phyloP scores from a whole-genome alignment of 2,329 filamentous ascomycete species.

The Microascus cirrosus region DNA sequence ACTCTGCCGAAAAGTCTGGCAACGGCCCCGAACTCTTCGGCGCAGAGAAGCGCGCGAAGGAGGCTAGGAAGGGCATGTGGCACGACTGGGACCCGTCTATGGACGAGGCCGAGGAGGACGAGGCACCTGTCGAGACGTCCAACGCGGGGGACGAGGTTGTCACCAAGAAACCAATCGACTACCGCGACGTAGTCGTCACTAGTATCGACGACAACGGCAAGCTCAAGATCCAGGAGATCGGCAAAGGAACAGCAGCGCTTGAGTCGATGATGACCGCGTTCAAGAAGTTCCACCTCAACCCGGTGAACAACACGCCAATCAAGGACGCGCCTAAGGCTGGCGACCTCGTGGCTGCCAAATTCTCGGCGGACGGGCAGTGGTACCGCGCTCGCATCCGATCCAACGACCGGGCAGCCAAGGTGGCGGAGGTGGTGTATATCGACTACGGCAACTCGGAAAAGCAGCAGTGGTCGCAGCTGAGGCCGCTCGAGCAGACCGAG shows the following conservation, averaged over 20 bases:
- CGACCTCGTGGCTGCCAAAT: constrained; percentile 83
- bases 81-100: constrained; percentile 87
- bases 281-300: constrained; percentile 78
- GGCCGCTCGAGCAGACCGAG: constrained; percentile 66
- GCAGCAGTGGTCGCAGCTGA: constrained; percentile 72
- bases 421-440: constrained; percentile 84
- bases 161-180: constrained; percentile 63
- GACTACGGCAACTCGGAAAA: constrained; percentile 95
- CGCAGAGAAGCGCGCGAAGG: constrained; percentile 83
- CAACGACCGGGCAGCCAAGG: constrained; percentile 84
- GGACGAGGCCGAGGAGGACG: constrained; percentile 53
- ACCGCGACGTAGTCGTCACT: constrained; percentile 87
- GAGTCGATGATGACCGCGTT: constrained; percentile 86
- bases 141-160: constrained; percentile 36
- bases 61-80: constrained; percentile 80
- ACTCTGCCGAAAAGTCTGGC: constrained; percentile 91
- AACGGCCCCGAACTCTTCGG: constrained; percentile 79
- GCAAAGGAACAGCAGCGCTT: constrained; percentile 72
- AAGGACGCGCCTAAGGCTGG: constrained; percentile 75
- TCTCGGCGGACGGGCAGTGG: constrained; percentile 83
- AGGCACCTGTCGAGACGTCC: constrained; percentile 36
- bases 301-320: constrained; percentile 66
- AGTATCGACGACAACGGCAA: constrained; percentile 74
- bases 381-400: constrained; percentile 85
- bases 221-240: constrained; percentile 86